Evolutionary conservation across 2,329 filamentous ascomycete genomes (phyloP).

Genomic region (Cladophialophora carrionii): DNA sequence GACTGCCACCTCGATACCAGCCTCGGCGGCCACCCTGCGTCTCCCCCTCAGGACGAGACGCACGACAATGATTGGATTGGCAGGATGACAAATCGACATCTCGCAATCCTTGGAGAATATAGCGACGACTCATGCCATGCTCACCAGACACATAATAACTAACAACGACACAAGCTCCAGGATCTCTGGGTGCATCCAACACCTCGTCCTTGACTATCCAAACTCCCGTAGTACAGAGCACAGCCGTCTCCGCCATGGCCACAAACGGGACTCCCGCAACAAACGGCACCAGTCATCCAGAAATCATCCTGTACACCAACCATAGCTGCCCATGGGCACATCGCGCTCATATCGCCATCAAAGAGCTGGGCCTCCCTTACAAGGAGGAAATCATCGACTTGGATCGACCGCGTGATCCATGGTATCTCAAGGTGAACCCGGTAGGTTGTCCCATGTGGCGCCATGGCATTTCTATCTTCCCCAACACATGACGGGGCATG

Average conservation of each 20-base stretch:
- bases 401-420: constrained; percentile 66
- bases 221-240: not conserved
- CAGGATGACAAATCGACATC: constrained; percentile 17
- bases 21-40: no score
- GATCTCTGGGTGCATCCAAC: not conserved
- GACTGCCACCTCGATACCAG: not conserved
- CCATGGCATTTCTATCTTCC: no score
- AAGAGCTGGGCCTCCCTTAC: constrained; percentile 67
- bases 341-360: constrained; percentile 71
- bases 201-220: not conserved
- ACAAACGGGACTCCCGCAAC: constrained; percentile 5
- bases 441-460: constrained; percentile 46
- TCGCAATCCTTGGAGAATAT: constrained; percentile 19
- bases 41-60: not conserved
- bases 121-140: not conserved
- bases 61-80: constrained; percentile 2
- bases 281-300: constrained; percentile 37
- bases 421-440: constrained; percentile 75
- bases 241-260: constrained; percentile 2
- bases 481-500: not conserved
- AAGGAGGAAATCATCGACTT: constrained; percentile 76
- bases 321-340: constrained; percentile 73
- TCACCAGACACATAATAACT: not conserved
- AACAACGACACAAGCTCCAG: not conserved
- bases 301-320: constrained; percentile 72